Base-by-base conservation (phyloP, 441 rosid species). In the Flueggea neowawraea region DNA sequence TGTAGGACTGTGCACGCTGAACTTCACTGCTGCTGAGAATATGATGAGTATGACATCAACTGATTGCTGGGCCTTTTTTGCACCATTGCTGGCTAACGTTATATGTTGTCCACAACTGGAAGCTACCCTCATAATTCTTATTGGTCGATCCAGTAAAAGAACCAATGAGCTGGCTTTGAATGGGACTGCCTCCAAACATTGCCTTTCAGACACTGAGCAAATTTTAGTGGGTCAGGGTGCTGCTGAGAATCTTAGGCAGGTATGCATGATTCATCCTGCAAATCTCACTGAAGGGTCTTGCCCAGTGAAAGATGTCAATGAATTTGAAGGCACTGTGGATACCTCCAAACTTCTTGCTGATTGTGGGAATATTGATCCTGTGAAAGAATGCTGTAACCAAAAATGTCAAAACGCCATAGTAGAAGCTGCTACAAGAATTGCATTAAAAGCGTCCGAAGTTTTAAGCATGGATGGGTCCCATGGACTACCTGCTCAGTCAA, bases 71-170 rank as follows among this genome's bases (percentile, higher is more conserved):
- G 76, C 81, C 6, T 69, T 77, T 60, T 87, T 94, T 47, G 99
- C 99, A 52, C 91, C 97, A 9, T 72, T 87, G 66, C 69, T 91
- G 65, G 97, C 97, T 12, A 87, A 94, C 61, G 96, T 91, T 55
- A 84, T 91, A 75, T 94, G 99, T 70, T 94, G 99, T 75, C 99
- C 99, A 12, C 99, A 94, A 80, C 61, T 91, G 10, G 84, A 82
- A 60, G 97, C 95, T 43, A 78, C 91, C 4, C 75, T 94, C 16
- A 59, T 79, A 33, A 91, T 94, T 53, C 89, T 91, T 36, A 79
- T 89, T 16, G 99, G 97, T 7, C 85, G 80, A 69, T 83, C 86
- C 32, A 91, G 99, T 60, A 81, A 80, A 78, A 66, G 65, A 16
- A 85, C 84, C 3, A 80, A 89, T 33, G 58, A 75, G 61, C 97